Conservation (phyloP, 169 alveolate genomes). For the Eimeria maxima region DNA sequence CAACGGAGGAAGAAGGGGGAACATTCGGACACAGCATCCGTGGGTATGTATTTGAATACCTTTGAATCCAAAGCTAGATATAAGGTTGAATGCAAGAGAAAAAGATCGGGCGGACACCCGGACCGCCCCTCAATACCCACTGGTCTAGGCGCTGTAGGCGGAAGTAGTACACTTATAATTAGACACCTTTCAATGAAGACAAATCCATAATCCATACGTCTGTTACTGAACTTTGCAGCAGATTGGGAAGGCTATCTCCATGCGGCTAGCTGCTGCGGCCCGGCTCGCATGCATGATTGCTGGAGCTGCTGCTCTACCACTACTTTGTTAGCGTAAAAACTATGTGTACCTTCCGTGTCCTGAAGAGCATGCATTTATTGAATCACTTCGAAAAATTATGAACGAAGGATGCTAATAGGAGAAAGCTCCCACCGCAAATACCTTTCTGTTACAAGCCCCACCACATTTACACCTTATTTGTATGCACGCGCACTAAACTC, state of each 20-base stretch:
- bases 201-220: not conserved
- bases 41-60: not conserved
- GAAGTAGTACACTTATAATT: not conserved
- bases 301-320: slow-evolving; percentile 6
- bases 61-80: not conserved
- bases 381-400: not conserved
- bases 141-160: slow-evolving; percentile 54
- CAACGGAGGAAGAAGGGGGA: not conserved
- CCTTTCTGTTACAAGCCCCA: not conserved
- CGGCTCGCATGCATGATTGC: not conserved
- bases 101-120: slow-evolving; percentile 10
- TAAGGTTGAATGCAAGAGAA: not conserved
- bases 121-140: slow-evolving; percentile 5
- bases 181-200: not conserved
- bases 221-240: not conserved
- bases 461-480: not conserved
- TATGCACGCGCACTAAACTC: not conserved
- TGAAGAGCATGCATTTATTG: not conserved
- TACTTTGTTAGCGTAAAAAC: not conserved
- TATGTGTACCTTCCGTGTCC: not conserved
- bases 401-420: not conserved
- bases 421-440: not conserved
- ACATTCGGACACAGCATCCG: not conserved
- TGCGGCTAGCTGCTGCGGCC: not conserved
- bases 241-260: not conserved